Base-by-base conservation (phyloP, 2,329 filamentous ascomycete genomes). In the Dactylellina cionopaga region DNA sequence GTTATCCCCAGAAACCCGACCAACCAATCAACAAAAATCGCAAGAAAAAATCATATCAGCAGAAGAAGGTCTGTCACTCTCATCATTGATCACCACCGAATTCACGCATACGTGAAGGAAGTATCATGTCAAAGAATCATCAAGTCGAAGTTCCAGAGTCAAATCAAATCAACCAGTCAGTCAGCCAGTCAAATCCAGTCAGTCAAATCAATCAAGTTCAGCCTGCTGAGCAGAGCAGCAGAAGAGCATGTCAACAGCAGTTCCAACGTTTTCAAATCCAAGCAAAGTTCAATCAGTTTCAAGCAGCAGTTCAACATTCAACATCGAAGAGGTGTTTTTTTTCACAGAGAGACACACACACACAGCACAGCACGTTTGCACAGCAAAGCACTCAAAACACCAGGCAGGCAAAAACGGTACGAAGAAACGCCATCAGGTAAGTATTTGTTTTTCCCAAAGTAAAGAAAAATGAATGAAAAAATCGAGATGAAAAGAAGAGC, bases 1-100 rank as follows among this genome's bases (percentile, higher is more conserved):
- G n/a, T n/a, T n/a, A n/a, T n/a, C n/a, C n/a, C n/a, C n/a, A n/a
- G n/a, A n/a, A n/a, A n/a, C n/a, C n/a, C n/a, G n/a, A n/a, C n/a
- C n/a, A 41, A 54, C 46, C 52, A 62, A 69, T 43, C 43, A 56
- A 49, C 44, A 47, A 58, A 46, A 59, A 35, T 25, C 56, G 33
- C 29, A 75, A 52, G 62, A 60, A 72, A 66, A 55, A 74, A 66
- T 62, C 56, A 24, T 17, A 46, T 24, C n/a, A 46, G 22, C 31
- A 47, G 25, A 51, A 25, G 10, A 15, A 17, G 17, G 19, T 22
- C 13, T 10, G 22, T 47, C 27, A 39, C 41, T 58, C 31, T 56
- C 52, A 37, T 54, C 43, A 41, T 41, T 46, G 43, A 35, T 62
- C 44, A 35, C 31, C 65, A 71, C 33, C 44, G 22, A 55, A 62